Evolutionary conservation across 768 basidiomycete genomes (phyloP), one percentile per base, ranked within the genome.

Genomic region (Ramaria sp.): DNA sequence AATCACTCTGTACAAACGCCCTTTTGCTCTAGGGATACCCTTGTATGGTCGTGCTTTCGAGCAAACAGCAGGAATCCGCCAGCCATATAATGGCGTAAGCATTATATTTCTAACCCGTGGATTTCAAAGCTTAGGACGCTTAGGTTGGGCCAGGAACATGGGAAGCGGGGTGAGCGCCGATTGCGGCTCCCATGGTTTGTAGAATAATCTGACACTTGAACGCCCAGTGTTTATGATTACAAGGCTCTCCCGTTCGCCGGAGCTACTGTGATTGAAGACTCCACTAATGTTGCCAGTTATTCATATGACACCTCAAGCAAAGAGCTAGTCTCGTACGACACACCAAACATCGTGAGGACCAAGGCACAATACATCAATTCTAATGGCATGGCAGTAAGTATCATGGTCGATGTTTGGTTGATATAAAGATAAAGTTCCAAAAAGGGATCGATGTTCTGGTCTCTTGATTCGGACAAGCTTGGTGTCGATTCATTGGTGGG

Each of bases 21-120:
- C 7, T 37, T 41, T 7, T 49, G 22, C 13, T 5, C 2, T 27
- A 69, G 83, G 88, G 53, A 84, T 91, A 66, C 90, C 90, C 3
- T 72, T 90, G 3, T 92, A 91, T 63, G 89, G 88, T 0, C 82
- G 83, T 62, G 81, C 83, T 1, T 92, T 91, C 64, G 82, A 86
- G 64, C 71, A 78, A 33, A 91, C 88, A 0, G 63, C 66, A 37
- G 84, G 85, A 6, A 72, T 90, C 58, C 86, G 87, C 5, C 70
- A 76, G 41, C 66, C 87, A 3, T 92, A 83, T 71, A 79, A 66
- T 30, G 87, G 88, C 13, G 82, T 85, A 66, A 65, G 76, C 62
- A 0, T 15, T 37, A 6, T 47, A 33, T 43, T 59, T 59, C 6
- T 10, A 13, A 13, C 13, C 34, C 34, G 34, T 37, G 34, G 34